Evolutionary conservation across 192 early-diverging fungal genomes (phyloP).

Genomic region (Entophlyctis luteolus): DNA sequence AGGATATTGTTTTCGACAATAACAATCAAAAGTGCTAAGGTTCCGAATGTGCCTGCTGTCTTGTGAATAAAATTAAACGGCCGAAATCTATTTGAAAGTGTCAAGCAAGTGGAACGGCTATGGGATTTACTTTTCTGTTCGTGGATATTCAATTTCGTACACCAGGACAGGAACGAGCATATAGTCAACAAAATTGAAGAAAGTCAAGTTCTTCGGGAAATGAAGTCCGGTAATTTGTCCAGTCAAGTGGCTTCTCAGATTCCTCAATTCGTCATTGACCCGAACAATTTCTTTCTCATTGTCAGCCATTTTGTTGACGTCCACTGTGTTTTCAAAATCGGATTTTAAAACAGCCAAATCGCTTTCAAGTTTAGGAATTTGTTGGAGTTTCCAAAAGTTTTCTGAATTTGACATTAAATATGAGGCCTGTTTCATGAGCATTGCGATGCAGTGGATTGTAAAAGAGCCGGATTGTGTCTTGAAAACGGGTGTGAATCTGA

Average conservation of each 20-base stretch:
- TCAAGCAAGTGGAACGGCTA: no score
- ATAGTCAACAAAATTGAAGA: constrained; percentile 83
- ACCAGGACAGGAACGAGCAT: constrained; percentile 85
- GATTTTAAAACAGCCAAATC: constrained; percentile 22
- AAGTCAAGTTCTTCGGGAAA: constrained; percentile 79
- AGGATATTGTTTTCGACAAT: constrained; percentile 84
- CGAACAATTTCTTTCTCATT: neutral
- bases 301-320: no score
- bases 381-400: constrained; percentile 34
- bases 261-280: neutral
- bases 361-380: neutral
- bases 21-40: constrained; percentile 75
- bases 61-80: constrained; percentile 85
- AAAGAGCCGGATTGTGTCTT: constrained; percentile 88
- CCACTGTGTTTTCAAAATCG: neutral
- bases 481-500: constrained; percentile 45
- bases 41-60: constrained; percentile 70
- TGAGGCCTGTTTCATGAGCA: constrained; percentile 96
- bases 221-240: neutral
- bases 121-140: constrained; percentile 73
- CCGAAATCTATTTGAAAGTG: constrained; percentile 72
- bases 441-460: constrained; percentile 80
- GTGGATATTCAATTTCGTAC: constrained; percentile 90
- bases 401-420: constrained; percentile 81
- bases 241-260: neutral